Evolutionary conservation across 768 basidiomycete genomes (phyloP).

Genomic region (Amanita molliuscula): DNA sequence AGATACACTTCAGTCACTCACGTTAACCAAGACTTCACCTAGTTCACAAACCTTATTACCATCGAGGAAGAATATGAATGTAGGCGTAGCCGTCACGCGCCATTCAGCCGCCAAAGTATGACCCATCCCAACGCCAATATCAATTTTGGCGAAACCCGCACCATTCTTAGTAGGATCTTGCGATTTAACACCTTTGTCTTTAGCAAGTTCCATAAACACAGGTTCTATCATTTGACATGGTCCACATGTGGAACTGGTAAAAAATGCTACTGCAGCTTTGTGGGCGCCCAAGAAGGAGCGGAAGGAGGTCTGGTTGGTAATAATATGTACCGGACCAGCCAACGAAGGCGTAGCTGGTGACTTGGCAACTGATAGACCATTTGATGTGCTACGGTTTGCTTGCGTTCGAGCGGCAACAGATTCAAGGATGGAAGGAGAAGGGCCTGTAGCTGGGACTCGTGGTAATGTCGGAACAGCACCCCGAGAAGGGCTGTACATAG

Average conservation of each 20-base stretch:
- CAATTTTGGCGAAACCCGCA: conserved; percentile 77
- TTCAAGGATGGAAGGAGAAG: conserved; percentile 42
- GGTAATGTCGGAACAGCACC: conserved; percentile 24
- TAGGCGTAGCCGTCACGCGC: conserved; percentile 71
- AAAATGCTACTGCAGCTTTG: conserved; percentile 69
- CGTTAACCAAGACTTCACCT: neutral
- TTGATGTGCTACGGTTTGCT: conserved; percentile 13
- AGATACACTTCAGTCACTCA: neutral
- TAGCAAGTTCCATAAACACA: conserved; percentile 68
- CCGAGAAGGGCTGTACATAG: conserved; percentile 63
- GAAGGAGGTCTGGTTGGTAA: conserved; percentile 70
- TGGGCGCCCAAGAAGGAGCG: conserved; percentile 53
- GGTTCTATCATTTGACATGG: conserved; percentile 84
- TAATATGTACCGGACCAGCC: conserved; percentile 54
- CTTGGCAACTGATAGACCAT: conserved; percentile 14
- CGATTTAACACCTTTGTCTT: conserved; percentile 35
- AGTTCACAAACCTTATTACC: conserved; percentile 50
- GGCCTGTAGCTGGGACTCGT: conserved; percentile 17
- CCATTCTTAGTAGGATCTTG: conserved; percentile 22
- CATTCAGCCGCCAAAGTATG: conserved; percentile 48
- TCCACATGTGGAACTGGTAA: conserved; percentile 65
- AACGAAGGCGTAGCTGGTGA: conserved; percentile 37
- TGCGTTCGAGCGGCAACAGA: conserved; percentile 44
- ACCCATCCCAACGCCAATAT: conserved; percentile 63
- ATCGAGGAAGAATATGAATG: conserved; percentile 80